Base-by-base conservation (phyloP, 805 yeast species). In the Kregervanrija fluxuum region DNA sequence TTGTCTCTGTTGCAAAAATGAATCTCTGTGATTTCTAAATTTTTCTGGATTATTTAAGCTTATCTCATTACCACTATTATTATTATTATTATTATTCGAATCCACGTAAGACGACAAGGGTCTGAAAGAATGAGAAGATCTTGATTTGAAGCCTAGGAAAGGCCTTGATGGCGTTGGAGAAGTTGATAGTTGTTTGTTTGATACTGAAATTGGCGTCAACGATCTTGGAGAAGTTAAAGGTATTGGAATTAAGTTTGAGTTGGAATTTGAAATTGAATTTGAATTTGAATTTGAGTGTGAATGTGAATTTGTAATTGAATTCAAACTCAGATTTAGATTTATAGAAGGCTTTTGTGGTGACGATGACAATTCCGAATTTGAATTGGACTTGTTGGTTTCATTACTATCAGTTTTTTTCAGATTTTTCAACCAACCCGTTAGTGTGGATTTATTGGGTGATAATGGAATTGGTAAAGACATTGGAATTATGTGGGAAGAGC, bases 1-100 rank as follows among this genome's bases (percentile, higher is more conserved):
- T 61, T 73, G 65, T 55, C 69, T 52, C 58, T 73, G 54, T 41
- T 55, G 55, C 12, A 75, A 55, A 49, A 74, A 76, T 3, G 73
- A 65, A 53, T 76, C 80, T 10, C 80, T 61, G 48, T 73, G 78
- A 47, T 70, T 75, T 47, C 74, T 62, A 14, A 63, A 41, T 37
- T 56, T 57, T 42, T 59, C 65, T 12, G 38, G 36, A 3, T 43
- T 28, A 13, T 17, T 16, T n/a, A 12, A 12, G 16, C 12, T 32
- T 11, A 15, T 11, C 8, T 38, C 32, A 14, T 17, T 17, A 15
- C 33, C 30, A 11, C 32, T n/a, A 30, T n/a, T 69, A 50, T 59
- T 51, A 40, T 54, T 54, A 30, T 59, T 51, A 40, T 55, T 54
- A 30, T 22, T 22, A 22, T 22, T 22, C 6, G 48, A 33, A 51